Percentiles rank a stretch among this genome's conserved stretches.
Evolutionary conservation across 2,329 filamentous ascomycete genomes (phyloP).

Genomic region (Aspergillus brasiliensis): DNA sequence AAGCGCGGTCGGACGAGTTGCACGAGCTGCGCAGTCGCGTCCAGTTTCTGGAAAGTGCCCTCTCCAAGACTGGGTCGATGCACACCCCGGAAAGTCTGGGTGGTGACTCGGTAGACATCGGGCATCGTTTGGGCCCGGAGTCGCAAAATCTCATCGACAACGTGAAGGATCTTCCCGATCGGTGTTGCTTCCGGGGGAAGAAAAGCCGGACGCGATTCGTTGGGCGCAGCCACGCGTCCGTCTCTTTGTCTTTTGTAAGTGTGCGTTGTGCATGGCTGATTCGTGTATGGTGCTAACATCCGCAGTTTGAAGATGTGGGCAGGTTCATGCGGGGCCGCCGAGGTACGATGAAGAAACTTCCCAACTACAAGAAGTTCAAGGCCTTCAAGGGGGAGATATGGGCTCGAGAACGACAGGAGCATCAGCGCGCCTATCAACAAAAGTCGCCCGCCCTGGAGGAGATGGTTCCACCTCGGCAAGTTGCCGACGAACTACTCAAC

Average conservation of each 20-base stretch:
- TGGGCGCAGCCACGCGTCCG: constrained; percentile 34
- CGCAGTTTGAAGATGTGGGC: constrained; percentile 33
- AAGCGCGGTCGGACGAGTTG: constrained; percentile 29
- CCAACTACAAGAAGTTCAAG: constrained; percentile 31
- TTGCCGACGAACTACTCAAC: constrained; percentile 56
- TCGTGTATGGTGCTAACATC: background rate
- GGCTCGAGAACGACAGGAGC: constrained; percentile 30
- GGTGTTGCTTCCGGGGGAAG: constrained; percentile 34
- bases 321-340: constrained; percentile 27
- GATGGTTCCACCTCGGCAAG: constrained; percentile 47
- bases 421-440: constrained; percentile 33
- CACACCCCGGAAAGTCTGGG: constrained; percentile 31
- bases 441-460: constrained; percentile 33
- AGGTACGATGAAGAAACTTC: constrained; percentile 21
- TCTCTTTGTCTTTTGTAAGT: constrained; percentile 37
- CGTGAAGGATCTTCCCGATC: constrained; percentile 30
- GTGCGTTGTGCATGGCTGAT: background rate
- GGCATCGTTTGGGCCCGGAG: constrained; percentile 15
- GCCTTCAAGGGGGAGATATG: constrained; percentile 32
- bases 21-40: constrained; percentile 33
- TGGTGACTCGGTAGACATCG: constrained; percentile 19
- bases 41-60: constrained; percentile 29
- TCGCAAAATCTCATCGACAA: constrained; percentile 27
- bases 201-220: constrained; percentile 33
- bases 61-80: constrained; percentile 23